Conservation (phyloP, 352 stramenopile species). For the Globisporangium megalacanthum region DNA sequence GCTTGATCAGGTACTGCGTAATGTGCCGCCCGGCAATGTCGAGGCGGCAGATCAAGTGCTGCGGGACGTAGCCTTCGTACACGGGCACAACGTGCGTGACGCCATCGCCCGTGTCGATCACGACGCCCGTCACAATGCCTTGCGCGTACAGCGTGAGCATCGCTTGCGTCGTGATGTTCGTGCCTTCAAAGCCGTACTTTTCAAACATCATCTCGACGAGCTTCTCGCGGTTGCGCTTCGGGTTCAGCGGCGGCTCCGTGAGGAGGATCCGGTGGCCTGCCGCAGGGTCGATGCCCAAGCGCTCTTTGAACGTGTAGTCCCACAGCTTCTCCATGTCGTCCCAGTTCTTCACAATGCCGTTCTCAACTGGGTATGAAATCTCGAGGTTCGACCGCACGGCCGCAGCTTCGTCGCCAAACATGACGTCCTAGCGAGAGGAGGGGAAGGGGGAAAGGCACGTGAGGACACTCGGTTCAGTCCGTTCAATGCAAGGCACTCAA, state of each 20-base stretch:
- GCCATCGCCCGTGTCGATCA: constrained; percentile 83
- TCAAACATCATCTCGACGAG: constrained; percentile 98
- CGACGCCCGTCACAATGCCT: constrained; percentile 92
- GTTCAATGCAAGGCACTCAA: neutral
- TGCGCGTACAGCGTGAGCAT: constrained; percentile 94
- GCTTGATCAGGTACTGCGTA: constrained; percentile 97
- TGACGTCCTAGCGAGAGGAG: constrained; percentile 67
- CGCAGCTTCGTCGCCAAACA: constrained; percentile 93
- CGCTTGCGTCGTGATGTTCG: constrained; percentile 90
- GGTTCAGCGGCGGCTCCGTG: constrained; percentile 93
- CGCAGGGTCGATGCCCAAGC: constrained; percentile 88
- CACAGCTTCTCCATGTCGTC: constrained; percentile 99
- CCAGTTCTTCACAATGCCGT: constrained; percentile 99
- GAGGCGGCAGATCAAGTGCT: constrained; percentile 91
- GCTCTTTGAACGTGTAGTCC: constrained; percentile 99
- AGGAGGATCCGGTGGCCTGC: constrained; percentile 96
- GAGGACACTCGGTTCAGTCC: neutral
- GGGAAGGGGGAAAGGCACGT: no score
- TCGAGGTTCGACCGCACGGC: constrained; percentile 83
- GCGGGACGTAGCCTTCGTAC: constrained; percentile 95
- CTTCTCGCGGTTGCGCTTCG: constrained; percentile 89
- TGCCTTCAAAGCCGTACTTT: constrained; percentile 92
- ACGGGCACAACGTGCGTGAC: constrained; percentile 94
- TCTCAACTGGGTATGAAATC: constrained; percentile 96
- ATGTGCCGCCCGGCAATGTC: constrained; percentile 93